Conservation (phyloP, 2,329 filamentous ascomycete genomes). For the Paraphoma chrysanthemicola region DNA sequence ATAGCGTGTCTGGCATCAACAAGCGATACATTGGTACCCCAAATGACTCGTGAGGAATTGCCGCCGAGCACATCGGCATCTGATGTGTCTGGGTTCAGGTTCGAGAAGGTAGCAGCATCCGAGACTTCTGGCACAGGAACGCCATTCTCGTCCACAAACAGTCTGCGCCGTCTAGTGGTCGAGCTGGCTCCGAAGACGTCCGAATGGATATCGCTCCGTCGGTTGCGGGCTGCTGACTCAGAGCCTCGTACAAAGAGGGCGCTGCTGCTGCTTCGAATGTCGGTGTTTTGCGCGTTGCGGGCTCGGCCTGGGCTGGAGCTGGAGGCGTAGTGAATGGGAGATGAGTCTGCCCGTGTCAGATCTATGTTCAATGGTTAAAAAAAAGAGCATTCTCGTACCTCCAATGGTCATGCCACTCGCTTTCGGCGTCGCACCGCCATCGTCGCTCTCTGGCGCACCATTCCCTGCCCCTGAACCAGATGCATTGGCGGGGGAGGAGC, state of each 20-base stretch:
- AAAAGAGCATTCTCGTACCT: conserved; percentile 56
- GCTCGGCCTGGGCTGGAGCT: conserved; percentile 83
- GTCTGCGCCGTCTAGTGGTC: conserved; percentile 59
- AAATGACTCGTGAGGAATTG: conserved; percentile 81
- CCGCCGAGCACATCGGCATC: conserved; percentile 90
- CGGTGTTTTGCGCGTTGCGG: conserved; percentile 66
- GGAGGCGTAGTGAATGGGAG: conserved; percentile 87
- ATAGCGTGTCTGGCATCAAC: conserved; percentile 86
- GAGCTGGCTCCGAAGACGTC: conserved; percentile 63
- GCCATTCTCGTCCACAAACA: conserved; percentile 71
- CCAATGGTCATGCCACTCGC: conserved; percentile 67
- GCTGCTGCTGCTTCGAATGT: conserved; percentile 83
- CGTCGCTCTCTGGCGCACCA: conserved; percentile 54
- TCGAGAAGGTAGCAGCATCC: conserved; percentile 69
- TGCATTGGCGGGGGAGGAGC: conserved; percentile 63
- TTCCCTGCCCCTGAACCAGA: conserved; percentile 49
- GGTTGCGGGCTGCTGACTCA: conserved; percentile 65
- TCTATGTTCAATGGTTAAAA: conserved; percentile 6
- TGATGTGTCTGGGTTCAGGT: conserved; percentile 81
- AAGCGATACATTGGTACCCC: conserved; percentile 97
- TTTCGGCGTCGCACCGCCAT: conserved; percentile 74
- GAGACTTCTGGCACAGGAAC: conserved; percentile 63
- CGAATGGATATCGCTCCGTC: conserved; percentile 87
- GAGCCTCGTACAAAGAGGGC: conserved; percentile 79
- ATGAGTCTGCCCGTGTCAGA: conserved; percentile 71